These are phyloP conservation scores for Gossypium mustelinum DNA, from an alignment of 345 rosid genomes.

Conservation along the genomic window DNA sequence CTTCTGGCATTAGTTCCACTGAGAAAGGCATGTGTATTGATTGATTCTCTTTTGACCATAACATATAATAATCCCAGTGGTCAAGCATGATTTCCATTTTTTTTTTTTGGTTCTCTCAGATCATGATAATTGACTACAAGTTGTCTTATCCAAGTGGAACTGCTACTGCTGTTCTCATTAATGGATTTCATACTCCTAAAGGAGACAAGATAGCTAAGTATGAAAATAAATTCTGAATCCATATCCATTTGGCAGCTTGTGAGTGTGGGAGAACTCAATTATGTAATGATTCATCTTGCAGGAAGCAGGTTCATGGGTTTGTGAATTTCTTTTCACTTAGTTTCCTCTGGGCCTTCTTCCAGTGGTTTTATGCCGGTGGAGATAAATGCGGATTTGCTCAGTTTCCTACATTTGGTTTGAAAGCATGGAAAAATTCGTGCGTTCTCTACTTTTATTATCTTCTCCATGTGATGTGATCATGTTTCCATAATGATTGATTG, in stretches of 20 bases:
- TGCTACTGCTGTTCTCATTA: slow-evolving; percentile 85
- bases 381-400: slow-evolving; percentile 62
- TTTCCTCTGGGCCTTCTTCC: slow-evolving; percentile 83
- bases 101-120: slow-evolving; percentile 34
- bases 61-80: not conserved
- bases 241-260: not conserved
- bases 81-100: not conserved
- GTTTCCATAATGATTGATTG: slow-evolving; percentile 12
- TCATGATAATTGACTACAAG: slow-evolving; percentile 84
- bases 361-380: slow-evolving; percentile 80
- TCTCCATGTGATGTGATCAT: not conserved
- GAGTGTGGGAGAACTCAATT: not conserved
- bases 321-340: slow-evolving; percentile 55
- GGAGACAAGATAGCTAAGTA: slow-evolving; percentile 78
- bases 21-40: slow-evolving; percentile 50
- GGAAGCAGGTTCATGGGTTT: slow-evolving; percentile 79
- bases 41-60: not conserved
- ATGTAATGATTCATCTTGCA: slow-evolving; percentile 29
- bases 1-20: slow-evolving; percentile 81
- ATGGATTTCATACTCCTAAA: slow-evolving; percentile 78
- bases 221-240: slow-evolving; percentile 8
- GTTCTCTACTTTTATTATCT: slow-evolving; percentile 23
- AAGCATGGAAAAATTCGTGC: slow-evolving; percentile 76
- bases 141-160: slow-evolving; percentile 86
- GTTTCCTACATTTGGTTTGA: slow-evolving; percentile 79